Evolutionary conservation across 306 rosid genomes (phyloP).

Genomic region (Citrullus colocynthis): DNA sequence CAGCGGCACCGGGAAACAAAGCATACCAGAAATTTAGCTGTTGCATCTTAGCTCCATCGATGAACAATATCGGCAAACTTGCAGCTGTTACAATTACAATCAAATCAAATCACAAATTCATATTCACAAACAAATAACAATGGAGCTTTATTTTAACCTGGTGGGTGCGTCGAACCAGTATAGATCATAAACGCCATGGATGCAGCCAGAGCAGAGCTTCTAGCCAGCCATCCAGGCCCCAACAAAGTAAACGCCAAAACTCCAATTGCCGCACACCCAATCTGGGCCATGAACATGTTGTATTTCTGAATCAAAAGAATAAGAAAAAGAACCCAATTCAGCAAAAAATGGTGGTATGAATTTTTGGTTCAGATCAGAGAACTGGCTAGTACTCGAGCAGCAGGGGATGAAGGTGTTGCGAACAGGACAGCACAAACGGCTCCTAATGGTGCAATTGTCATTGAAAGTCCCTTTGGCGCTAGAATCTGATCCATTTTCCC

Average conservation of each 20-base stretch:
- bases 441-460: slow-evolving; percentile 76
- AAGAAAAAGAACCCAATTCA: background rate
- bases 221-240: slow-evolving; percentile 91
- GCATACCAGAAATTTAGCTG: slow-evolving; percentile 69
- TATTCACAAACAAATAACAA: background rate
- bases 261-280: slow-evolving; percentile 88
- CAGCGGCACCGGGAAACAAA: slow-evolving; percentile 66
- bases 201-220: slow-evolving; percentile 55
- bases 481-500: slow-evolving; percentile 75
- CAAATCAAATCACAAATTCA: background rate
- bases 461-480: slow-evolving; percentile 69
- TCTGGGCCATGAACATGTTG: slow-evolving; percentile 76
- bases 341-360: background rate
- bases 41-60: slow-evolving; percentile 73
- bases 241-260: slow-evolving; percentile 49
- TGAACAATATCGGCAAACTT: slow-evolving; percentile 77
- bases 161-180: slow-evolving; percentile 67
- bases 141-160: slow-evolving; percentile 30
- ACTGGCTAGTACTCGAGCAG: slow-evolving; percentile 44
- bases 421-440: slow-evolving; percentile 82
- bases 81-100: slow-evolving; percentile 42
- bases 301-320: slow-evolving; percentile 49
- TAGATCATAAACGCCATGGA: slow-evolving; percentile 78
- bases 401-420: slow-evolving; percentile 68
- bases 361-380: background rate